A percentile compares a stretch with the other conserved stretches of the same genome.
Conservation (phyloP, 495 filamentous ascomycete genomes). For the Endocarpon pusillum region DNA sequence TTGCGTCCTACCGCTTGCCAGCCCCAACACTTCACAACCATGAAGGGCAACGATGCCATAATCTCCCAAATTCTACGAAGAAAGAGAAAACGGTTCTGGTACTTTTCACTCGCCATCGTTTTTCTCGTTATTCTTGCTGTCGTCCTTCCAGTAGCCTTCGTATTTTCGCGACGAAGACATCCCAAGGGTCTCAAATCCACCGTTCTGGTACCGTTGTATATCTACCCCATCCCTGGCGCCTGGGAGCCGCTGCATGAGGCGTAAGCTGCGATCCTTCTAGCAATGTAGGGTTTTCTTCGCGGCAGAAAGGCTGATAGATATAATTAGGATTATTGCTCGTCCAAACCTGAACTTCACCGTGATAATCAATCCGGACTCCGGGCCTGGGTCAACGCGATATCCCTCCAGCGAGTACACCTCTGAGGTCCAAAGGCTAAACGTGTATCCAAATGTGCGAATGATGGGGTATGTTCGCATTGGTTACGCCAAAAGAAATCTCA, state of each 20-base stretch:
- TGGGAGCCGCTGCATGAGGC: conserved; percentile 26
- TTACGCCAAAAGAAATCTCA: conserved; percentile 14
- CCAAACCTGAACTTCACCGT: conserved; percentile 21
- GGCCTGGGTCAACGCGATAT: conserved; percentile 21
- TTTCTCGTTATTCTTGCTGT: too few relatives aligned
- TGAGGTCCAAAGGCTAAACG: conserved; percentile 22
- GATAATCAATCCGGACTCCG: conserved; percentile 29
- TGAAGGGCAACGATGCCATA: too few relatives aligned
- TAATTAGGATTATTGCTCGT: conserved; percentile 16
- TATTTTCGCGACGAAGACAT: too few relatives aligned
- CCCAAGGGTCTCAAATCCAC: conserved; percentile 7
- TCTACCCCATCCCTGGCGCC: conserved; percentile 24
- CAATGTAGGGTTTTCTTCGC: background rate
- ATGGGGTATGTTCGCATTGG: conserved; percentile 32
- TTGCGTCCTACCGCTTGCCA: too few relatives aligned
- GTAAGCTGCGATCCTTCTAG: background rate
- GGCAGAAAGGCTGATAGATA: background rate
- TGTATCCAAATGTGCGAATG: conserved; percentile 24
- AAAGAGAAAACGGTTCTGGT: too few relatives aligned
- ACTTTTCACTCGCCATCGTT: too few relatives aligned
- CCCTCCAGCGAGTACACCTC: conserved; percentile 18
- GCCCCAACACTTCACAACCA: too few relatives aligned
- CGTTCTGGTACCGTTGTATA: conserved; percentile 33
- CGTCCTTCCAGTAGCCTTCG: too few relatives aligned
- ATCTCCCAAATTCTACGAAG: too few relatives aligned